These are phyloP conservation scores for Thelonectria olida DNA, from an alignment of 2,329 filamentous ascomycete species.

Conservation along the genomic window DNA sequence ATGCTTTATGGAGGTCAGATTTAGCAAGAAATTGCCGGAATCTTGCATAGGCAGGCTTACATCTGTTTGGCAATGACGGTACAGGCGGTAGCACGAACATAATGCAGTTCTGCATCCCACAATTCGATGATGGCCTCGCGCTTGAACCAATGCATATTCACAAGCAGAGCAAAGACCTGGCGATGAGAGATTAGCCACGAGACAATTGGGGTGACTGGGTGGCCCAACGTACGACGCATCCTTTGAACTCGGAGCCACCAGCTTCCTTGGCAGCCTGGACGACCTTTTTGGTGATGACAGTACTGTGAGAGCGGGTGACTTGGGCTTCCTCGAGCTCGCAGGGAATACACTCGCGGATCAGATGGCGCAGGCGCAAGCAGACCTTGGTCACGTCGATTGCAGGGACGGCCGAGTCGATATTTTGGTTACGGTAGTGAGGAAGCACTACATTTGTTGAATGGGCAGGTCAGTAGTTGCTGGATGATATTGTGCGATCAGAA, in stretches of 20 bases:
- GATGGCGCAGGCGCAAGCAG: constrained; percentile 87
- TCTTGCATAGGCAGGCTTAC: constrained; percentile 46
- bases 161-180: constrained; percentile 77
- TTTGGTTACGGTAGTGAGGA: constrained; percentile 67
- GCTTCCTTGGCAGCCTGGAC: constrained; percentile 83
- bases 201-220: neutral
- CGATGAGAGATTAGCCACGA: neutral
- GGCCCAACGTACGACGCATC: constrained; percentile 70
- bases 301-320: constrained; percentile 83
- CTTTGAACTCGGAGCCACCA: constrained; percentile 76
- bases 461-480: neutral
- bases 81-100: constrained; percentile 81
- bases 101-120: constrained; percentile 90
- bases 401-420: constrained; percentile 73
- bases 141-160: constrained; percentile 78
- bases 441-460: constrained; percentile 69
- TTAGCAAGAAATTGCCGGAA: neutral
- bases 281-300: constrained; percentile 83
- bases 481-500: neutral
- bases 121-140: constrained; percentile 82
- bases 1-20: constrained; percentile 65
- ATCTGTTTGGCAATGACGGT: constrained; percentile 89
- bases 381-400: constrained; percentile 87
- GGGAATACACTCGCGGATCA: constrained; percentile 88
- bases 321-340: constrained; percentile 84